Conservation (phyloP, 257 asterid species). For the Thymus mandschuricus region DNA sequence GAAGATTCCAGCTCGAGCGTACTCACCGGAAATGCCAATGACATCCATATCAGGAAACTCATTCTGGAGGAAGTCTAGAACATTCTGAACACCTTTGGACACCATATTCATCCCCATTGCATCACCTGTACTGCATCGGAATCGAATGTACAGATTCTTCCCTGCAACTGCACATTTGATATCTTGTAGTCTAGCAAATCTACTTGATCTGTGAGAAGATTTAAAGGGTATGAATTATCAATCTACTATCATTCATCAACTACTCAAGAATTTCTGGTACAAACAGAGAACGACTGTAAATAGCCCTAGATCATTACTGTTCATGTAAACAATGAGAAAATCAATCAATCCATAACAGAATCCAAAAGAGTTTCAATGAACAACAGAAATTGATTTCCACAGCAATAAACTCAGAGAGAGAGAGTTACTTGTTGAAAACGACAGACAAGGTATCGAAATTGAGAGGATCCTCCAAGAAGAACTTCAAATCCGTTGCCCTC, state of each 20-base stretch:
- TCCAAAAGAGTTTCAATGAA: too few species aligned
- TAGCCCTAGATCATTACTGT: background rate
- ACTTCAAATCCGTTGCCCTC: slow-evolving; percentile 61
- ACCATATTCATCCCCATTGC: slow-evolving; percentile 95
- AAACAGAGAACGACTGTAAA: background rate
- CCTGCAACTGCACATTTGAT: slow-evolving; percentile 68
- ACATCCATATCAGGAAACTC: slow-evolving; percentile 81
- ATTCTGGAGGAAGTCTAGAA: slow-evolving; percentile 58
- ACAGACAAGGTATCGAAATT: slow-evolving; percentile 57
- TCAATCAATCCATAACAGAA: too few species aligned
- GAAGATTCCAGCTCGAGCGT: slow-evolving; percentile 2
- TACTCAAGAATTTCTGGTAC: background rate
- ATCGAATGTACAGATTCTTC: slow-evolving; percentile 64
- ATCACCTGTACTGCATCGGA: slow-evolving; percentile 73
- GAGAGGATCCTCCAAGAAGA: slow-evolving; percentile 65
- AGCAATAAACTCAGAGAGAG: background rate
- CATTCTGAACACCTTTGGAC: slow-evolving; percentile 79
- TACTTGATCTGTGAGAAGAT: slow-evolving; percentile 58
- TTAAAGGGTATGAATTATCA: background rate
- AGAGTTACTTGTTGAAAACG: slow-evolving; percentile 57
- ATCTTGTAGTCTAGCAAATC: slow-evolving; percentile 65
- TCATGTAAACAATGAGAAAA: too few species aligned
- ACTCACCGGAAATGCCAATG: slow-evolving; percentile 68
- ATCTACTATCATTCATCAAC: background rate
- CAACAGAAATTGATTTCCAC: background rate